Evolutionary conservation across 2,329 filamentous ascomycete genomes (phyloP).

Genomic region (Aspergillus quadrilineatus): DNA sequence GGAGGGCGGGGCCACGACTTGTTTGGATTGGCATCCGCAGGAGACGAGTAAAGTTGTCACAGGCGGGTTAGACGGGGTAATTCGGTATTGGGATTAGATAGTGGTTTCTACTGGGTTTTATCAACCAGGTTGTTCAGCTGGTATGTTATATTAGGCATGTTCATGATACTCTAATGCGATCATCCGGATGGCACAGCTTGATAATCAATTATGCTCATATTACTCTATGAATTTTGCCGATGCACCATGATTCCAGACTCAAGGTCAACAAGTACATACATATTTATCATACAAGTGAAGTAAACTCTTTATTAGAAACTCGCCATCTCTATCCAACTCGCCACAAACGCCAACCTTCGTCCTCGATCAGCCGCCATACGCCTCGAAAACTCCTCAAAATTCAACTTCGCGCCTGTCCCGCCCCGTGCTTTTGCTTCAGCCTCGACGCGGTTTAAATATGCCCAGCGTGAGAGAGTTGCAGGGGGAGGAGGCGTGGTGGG

Average conservation of each 20-base stretch:
- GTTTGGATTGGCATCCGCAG: conserved; percentile 93
- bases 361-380: conserved; percentile 69
- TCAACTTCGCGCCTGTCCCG: conserved; percentile 73
- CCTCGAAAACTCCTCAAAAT: conserved; percentile 73
- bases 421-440: conserved; percentile 67
- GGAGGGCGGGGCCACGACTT: conserved; percentile 77
- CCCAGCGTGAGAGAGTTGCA: conserved; percentile 47
- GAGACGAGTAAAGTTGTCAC: conserved; percentile 93
- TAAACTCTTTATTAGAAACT: conserved; percentile 46
- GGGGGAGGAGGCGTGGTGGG: conserved; percentile 21
- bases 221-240: neutral
- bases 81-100: conserved; percentile 86
- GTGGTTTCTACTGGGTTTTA: neutral
- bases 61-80: conserved; percentile 81
- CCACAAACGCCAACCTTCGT: conserved; percentile 73
- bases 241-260: neutral
- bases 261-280: neutral
- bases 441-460: conserved; percentile 62
- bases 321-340: conserved; percentile 83
- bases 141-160: neutral
- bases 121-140: neutral
- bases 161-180: neutral
- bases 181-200: neutral
- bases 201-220: neutral
- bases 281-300: neutral